Conservation (phyloP, 2,329 filamentous ascomycete species). For the Dactylellina sp. region DNA sequence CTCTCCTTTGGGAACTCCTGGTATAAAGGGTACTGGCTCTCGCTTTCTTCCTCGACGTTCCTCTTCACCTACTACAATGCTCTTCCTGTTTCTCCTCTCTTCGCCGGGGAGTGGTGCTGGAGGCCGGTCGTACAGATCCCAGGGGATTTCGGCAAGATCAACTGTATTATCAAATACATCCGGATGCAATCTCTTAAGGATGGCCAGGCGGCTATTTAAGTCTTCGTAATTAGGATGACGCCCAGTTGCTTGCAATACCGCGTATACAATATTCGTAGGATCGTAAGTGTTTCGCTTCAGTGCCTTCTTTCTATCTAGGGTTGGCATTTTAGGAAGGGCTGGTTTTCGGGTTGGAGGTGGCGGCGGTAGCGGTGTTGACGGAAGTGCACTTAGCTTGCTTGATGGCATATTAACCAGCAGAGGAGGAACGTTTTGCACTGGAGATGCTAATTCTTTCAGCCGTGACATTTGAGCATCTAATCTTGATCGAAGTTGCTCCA, state of each 20-base stretch:
- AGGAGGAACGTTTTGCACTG: conserved; percentile 4
- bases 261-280: conserved; percentile 72
- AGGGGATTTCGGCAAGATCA: conserved; percentile 58
- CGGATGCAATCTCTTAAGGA: conserved; percentile 51
- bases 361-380: conserved; percentile 1
- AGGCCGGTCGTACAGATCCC: conserved; percentile 59
- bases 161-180: conserved; percentile 39
- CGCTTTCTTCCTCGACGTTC: conserved; percentile 26
- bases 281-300: conserved; percentile 69
- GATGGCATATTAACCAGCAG: conserved; percentile 1
- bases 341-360: conserved; percentile 19
- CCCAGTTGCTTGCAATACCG: conserved; percentile 73
- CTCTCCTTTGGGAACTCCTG: conserved; percentile 15
- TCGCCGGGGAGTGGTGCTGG: conserved; percentile 33
- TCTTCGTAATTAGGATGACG: conserved; percentile 71
- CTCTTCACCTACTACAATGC: conserved; percentile 15
- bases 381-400: background rate
- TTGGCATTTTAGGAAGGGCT: conserved; percentile 57
- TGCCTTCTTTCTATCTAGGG: conserved; percentile 64
- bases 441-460: conserved; percentile 18
- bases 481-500: conserved; percentile 22
- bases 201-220: conserved; percentile 71
- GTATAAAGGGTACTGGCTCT: conserved; percentile 25
- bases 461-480: conserved; percentile 34
- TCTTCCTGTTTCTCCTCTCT: conserved; percentile 11